Evolutionary conservation across 2,329 filamentous ascomycete genomes (phyloP).

Genomic region (Lasiodiplodia sp.): DNA sequence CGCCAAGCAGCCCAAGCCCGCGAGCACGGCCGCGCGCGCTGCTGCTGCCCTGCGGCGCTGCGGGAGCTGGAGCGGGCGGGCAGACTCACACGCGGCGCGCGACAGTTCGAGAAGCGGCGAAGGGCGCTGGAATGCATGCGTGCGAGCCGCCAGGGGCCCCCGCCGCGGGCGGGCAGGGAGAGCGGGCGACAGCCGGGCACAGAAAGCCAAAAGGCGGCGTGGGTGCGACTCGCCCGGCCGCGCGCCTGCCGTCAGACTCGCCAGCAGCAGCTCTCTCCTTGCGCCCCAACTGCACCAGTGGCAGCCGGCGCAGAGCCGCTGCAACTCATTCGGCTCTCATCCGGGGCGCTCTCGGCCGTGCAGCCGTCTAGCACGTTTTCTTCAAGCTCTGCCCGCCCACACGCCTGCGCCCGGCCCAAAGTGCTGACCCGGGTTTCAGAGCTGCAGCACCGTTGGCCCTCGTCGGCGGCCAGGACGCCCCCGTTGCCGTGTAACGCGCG

Average conservation of each 20-base stretch:
- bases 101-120: conserved; percentile 3
- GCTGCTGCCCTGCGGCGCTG: conserved; percentile 11
- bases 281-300: not conserved
- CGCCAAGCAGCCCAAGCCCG: conserved; percentile 19
- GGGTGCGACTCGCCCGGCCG: not conserved
- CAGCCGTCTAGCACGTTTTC: conserved; percentile 26
- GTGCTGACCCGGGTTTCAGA: conserved; percentile 30
- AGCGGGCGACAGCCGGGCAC: conserved; percentile 6
- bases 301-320: conserved; percentile 20
- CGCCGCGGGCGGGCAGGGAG: conserved; percentile 5
- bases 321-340: conserved; percentile 16
- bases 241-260: conserved; percentile 8
- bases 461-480: conserved; percentile 9
- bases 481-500: conserved; percentile 25
- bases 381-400: conserved; percentile 24
- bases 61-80: not conserved
- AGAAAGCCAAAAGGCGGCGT: not conserved
- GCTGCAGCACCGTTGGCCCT: conserved; percentile 28
- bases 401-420: conserved; percentile 16
- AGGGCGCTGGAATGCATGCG: conserved; percentile 14
- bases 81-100: conserved; percentile 13
- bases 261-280: conserved; percentile 12
- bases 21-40: conserved; percentile 19
- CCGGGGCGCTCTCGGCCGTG: conserved; percentile 2
- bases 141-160: conserved; percentile 15